Percentiles rank a stretch among this genome's conserved stretches.
These are phyloP conservation scores for Ustanciosporium gigantosporum DNA, from an alignment of 1,284 basidiomycete species.

Conservation along the genomic window DNA sequence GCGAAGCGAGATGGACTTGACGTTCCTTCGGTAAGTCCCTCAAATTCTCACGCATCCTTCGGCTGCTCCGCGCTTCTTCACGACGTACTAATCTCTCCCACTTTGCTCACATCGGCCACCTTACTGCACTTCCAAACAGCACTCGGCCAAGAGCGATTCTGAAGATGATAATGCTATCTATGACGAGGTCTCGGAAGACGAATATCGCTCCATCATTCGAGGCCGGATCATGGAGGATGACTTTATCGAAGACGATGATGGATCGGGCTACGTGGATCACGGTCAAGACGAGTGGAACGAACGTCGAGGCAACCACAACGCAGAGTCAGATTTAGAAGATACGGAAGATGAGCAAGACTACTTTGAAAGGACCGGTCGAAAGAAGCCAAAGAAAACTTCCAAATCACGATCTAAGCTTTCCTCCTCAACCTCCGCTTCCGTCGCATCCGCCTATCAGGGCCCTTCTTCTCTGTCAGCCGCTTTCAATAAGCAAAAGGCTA, in stretches of 20 bases:
- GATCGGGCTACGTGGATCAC: slow-evolving; percentile 89
- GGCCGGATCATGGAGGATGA: slow-evolving; percentile 86
- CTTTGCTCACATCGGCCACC: too few species aligned
- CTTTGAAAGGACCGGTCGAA: slow-evolving; percentile 54
- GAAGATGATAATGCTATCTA: slow-evolving; percentile 68
- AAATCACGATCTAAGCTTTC: slow-evolving; percentile 36
- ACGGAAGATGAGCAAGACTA: slow-evolving; percentile 56
- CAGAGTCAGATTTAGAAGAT: slow-evolving; percentile 64
- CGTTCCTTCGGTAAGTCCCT: slow-evolving; percentile 12
- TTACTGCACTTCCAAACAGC: too few species aligned
- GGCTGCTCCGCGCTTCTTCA: neutral
- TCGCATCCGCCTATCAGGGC: slow-evolving; percentile 17
- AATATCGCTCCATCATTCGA: slow-evolving; percentile 83
- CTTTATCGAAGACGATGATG: slow-evolving; percentile 88
- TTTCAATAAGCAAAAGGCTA: slow-evolving; percentile 27
- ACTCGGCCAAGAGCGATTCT: too few species aligned
- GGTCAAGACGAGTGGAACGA: slow-evolving; percentile 87
- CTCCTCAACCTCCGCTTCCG: neutral
- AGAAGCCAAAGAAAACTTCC: slow-evolving; percentile 53
- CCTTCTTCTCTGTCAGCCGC: slow-evolving; percentile 25
- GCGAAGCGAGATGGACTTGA: slow-evolving; percentile 48
- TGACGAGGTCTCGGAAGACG: slow-evolving; percentile 88
- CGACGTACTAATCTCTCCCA: neutral
- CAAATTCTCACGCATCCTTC: neutral
- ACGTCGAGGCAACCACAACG: slow-evolving; percentile 5